Base-by-base conservation (phyloP, 768 basidiomycete species). In the Gloeopeniophorella convolvens region DNA sequence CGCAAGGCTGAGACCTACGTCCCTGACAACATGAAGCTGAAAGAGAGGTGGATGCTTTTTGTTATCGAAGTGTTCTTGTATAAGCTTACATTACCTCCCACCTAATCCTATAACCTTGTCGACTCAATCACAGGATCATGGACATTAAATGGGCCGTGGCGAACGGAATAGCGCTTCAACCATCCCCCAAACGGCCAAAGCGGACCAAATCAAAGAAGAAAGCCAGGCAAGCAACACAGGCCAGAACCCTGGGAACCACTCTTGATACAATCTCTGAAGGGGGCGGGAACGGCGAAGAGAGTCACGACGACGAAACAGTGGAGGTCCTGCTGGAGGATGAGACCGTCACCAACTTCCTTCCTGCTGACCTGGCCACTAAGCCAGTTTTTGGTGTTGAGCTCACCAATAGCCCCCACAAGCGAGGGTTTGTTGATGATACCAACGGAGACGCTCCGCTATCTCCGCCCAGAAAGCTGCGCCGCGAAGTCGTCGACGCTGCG, bases 31-130 rank as follows among this genome's bases (percentile, higher is more conserved):
- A 65, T 79, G 67, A 90, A 88, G 65, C 74, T 92, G 42, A 80
- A 82, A 77, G 86, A 87, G 74, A 85, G 89, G 89, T 90, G 76
- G 77, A 82, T 82, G 74, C 75, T 79, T 72, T 83, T 82, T 66
- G 68, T 83, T 66, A 66, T 81, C 63, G 70, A 80, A 66, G 75
- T 83, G 63, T 82, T 81, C 63, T 68, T 81, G 64, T 74, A 74
- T 52, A 45, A 33, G 40, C 46, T 50, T 52, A 50, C 46, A 39
- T 51, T 43, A 45, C 41, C 37, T 35, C 23, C 48, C 55, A 57
- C 58, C 49, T 56, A 59, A 63, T 59, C 51, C 57, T 61, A 65
- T 52, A 60, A 50, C 53, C 55, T 57, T 65, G 64, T 13, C 42
- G 33, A 26, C 41, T 33, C 13, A 30, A 21, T 9, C 36, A 48